Evolutionary conservation across 2,329 filamentous ascomycete genomes (phyloP).

Genomic region (Neoascochyta sp.): DNA sequence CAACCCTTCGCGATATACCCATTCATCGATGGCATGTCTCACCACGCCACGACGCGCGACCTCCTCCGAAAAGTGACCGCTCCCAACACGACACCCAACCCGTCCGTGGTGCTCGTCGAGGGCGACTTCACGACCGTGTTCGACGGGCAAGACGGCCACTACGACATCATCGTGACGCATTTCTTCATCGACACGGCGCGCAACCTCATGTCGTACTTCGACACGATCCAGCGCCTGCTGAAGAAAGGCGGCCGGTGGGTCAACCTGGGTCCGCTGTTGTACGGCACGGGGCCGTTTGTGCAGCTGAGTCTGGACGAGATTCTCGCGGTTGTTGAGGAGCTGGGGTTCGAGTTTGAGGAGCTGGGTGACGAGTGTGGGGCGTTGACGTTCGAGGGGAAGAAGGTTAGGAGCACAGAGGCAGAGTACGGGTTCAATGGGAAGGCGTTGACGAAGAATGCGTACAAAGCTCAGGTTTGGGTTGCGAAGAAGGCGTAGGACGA

Average conservation of each 20-base stretch:
- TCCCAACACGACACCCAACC: constrained; percentile 38
- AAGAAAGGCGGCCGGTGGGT: constrained; percentile 52
- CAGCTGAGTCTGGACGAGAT: constrained; percentile 56
- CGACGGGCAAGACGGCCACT: constrained; percentile 24
- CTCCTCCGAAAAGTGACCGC: constrained; percentile 48
- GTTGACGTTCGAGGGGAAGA: constrained; percentile 42
- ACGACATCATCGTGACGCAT: constrained; percentile 53
- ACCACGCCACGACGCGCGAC: constrained; percentile 49
- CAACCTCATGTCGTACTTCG: constrained; percentile 54
- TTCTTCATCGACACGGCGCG: constrained; percentile 62
- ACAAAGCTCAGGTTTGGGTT: constrained; percentile 55
- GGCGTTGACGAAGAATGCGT: constrained; percentile 53
- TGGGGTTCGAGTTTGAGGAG: constrained; percentile 53
- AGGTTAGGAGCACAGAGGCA: constrained; percentile 47
- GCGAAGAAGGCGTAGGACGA: constrained; percentile 37
- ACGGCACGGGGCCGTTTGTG: constrained; percentile 53
- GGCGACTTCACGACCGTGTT: constrained; percentile 54
- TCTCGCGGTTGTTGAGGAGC: constrained; percentile 44
- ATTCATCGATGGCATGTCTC: constrained; percentile 56
- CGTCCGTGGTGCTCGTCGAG: constrained; percentile 49
- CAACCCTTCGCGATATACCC: constrained; percentile 44
- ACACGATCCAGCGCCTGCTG: constrained; percentile 51
- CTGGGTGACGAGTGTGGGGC: constrained; percentile 42
- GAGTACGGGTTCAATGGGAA: constrained; percentile 52
- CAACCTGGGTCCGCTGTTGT: constrained; percentile 56